Percentiles rank a stretch among this genome's conserved stretches.
These are phyloP conservation scores for Colletotrichum lentis DNA, from an alignment of 2,329 filamentous ascomycete genomes.

Conservation along the genomic window DNA sequence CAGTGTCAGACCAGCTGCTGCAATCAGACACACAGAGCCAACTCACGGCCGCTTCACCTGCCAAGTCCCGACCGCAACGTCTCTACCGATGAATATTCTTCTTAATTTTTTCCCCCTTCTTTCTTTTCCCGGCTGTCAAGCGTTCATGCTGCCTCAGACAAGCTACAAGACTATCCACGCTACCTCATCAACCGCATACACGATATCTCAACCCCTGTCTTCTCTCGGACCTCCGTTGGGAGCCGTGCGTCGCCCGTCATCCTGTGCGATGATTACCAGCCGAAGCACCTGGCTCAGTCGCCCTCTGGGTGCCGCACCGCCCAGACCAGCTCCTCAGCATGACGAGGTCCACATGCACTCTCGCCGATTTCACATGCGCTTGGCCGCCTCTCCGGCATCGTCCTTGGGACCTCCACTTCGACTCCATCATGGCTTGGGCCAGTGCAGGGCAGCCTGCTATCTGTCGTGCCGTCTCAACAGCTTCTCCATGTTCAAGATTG, in stretches of 20 bases:
- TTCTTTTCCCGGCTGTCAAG: constrained; percentile 27
- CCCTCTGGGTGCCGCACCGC: neutral
- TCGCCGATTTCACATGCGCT: constrained; percentile 9
- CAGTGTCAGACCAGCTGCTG: constrained; percentile 9
- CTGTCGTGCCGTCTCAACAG: neutral
- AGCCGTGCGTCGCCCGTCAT: neutral
- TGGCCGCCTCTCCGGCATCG: neutral
- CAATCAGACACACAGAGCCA: constrained; percentile 17
- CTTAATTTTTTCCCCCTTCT: too few relatives aligned
- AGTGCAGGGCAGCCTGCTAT: neutral
- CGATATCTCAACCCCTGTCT: constrained; percentile 33
- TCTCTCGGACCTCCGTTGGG: constrained; percentile 37
- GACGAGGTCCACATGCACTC: constrained; percentile 1
- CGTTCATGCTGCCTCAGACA: constrained; percentile 23
- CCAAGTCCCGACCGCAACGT: neutral
- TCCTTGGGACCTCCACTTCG: neutral
- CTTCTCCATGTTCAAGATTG: neutral
- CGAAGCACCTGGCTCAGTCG: constrained; percentile 8
- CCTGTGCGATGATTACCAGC: constrained; percentile 14
- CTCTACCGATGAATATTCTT: neutral
- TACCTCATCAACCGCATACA: constrained; percentile 17
- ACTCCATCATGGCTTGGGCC: neutral
- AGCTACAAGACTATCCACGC: constrained; percentile 1
- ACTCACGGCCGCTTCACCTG: constrained; percentile 16
- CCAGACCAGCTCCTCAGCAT: neutral